Evolutionary conservation across 2,329 filamentous ascomycete species (phyloP), one percentile per base, ranked within the genome.

Genomic region (Talaromyces islandicus): DNA sequence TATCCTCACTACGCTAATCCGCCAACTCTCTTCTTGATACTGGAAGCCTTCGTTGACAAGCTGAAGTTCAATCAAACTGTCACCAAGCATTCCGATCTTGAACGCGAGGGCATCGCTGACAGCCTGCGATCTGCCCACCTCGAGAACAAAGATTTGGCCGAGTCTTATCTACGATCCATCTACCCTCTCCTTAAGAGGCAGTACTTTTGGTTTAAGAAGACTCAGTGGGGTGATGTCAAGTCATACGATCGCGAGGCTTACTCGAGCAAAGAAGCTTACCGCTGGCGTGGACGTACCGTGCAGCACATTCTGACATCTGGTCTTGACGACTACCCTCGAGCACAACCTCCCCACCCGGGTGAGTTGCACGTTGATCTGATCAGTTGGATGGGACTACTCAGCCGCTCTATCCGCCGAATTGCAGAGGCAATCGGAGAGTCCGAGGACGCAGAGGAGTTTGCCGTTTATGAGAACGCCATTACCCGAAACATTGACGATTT

Each of bases 1-100:
- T 97, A 97, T 71, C 93, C 94, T 25, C 92, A 97, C 74, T 97
- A 97, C 69, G 94, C 94, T 56, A 99, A 99, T 74, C 94, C 94
- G 0, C 94, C 94, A 0, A 97, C 94, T 0, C 82, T 97, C 1
- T 97, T 96, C 77, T 86, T 97, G 70, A 87, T 94, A 62, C 81
- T 99, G 17, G 91, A 95, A 65, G 83, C 83, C 10, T 92, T 97
- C 70, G 85, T 96, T 69, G 88, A 91, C 71, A 92, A 90, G 71
- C 82, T 95, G 38, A 83, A 86, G 60, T 76, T 70, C 12, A 77
- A 78, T 63, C 67, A 74, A 56, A 68, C 68, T 41, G 57, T 62
- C 9, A 68, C 68, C 9, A 65, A 69, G 50, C 64, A 63, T 7
- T 63, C 64, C 10, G 66, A 69, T 17, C 62, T 69, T 11, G 63